A percentile compares a stretch with the other conserved stretches of the same genome.
These are phyloP conservation scores for Phytopythium litorale DNA, from an alignment of 352 stramenopile genomes.

Conservation along the genomic window DNA sequence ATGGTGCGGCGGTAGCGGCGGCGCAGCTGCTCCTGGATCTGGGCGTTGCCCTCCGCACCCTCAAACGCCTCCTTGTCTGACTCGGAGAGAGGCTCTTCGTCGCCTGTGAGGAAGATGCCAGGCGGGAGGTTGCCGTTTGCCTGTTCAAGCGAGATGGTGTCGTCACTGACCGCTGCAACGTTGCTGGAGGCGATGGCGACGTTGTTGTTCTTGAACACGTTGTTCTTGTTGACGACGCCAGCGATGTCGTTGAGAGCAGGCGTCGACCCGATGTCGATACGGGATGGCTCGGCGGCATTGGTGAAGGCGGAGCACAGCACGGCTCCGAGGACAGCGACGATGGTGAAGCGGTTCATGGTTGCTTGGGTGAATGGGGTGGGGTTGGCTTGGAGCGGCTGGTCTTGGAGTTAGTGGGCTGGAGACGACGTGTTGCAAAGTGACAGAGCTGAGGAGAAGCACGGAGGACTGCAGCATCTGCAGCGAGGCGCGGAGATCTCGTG, in stretches of 20 bases:
- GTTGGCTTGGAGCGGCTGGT: too few relatives aligned
- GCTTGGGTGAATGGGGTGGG: background rate
- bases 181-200: conserved; percentile 1
- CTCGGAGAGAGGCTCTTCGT: conserved; percentile 9
- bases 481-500: too few relatives aligned
- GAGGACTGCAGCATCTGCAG: too few relatives aligned
- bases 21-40: background rate
- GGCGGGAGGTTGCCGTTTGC: background rate
- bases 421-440: background rate
- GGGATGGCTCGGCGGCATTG: background rate
- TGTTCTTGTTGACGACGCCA: conserved; percentile 8
- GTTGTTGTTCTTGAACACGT: conserved; percentile 6
- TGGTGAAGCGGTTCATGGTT: background rate
- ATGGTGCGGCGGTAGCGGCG: conserved; percentile 17
- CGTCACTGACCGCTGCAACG: background rate
- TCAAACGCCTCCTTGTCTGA: background rate
- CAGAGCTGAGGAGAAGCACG: too few relatives aligned
- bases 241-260: background rate
- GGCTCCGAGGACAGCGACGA: background rate
- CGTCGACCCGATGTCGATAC: conserved; percentile 1
- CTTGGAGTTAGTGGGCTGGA: background rate
- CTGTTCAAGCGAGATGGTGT: background rate
- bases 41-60: background rate
- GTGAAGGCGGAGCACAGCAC: background rate
- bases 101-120: conserved; percentile 13